Conservation (phyloP, 768 basidiomycete species). For the Xerocomellus amylosporus region DNA sequence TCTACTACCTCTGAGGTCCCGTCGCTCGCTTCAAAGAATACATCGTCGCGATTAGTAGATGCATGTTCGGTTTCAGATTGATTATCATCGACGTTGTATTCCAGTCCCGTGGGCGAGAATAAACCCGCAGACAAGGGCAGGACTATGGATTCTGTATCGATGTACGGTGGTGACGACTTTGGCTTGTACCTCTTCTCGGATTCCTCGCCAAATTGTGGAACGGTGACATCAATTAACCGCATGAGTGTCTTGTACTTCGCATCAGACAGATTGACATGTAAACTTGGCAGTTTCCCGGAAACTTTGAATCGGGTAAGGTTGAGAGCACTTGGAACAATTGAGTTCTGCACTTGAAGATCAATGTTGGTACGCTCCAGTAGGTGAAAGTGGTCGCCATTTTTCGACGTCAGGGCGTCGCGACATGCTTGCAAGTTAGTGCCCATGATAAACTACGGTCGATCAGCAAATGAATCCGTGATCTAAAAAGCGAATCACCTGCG, state of each 20-base stretch:
- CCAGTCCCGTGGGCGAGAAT: slow-evolving; percentile 51
- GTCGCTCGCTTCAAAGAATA: slow-evolving; percentile 74
- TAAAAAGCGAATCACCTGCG: slow-evolving; percentile 61
- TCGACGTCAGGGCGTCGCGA: slow-evolving; percentile 68
- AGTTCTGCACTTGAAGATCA: slow-evolving; percentile 85
- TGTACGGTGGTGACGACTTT: slow-evolving; percentile 20
- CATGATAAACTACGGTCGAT: slow-evolving; percentile 68
- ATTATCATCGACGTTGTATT: slow-evolving; percentile 69
- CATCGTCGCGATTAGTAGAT: slow-evolving; percentile 45
- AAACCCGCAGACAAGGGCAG: slow-evolving; percentile 56
- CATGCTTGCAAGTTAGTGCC: slow-evolving; percentile 82
- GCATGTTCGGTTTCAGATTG: slow-evolving; percentile 43
- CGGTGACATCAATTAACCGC: slow-evolving; percentile 86
- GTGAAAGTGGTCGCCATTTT: slow-evolving; percentile 64
- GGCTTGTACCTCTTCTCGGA: slow-evolving; percentile 22
- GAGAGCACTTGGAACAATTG: slow-evolving; percentile 81
- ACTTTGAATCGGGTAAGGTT: slow-evolving; percentile 88
- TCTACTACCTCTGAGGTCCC: slow-evolving; percentile 50
- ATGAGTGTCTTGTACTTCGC: slow-evolving; percentile 89
- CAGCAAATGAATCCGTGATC: slow-evolving; percentile 2
- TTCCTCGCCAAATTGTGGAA: slow-evolving; percentile 74
- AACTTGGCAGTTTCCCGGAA: slow-evolving; percentile 79
- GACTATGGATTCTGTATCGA: slow-evolving; percentile 28
- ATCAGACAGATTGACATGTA: slow-evolving; percentile 89
- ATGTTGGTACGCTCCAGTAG: slow-evolving; percentile 91